A percentile compares a stretch with the other conserved stretches of the same genome.
phyloP scores from a whole-genome alignment of 2,329 filamentous ascomycete genomes.

The Claviceps capensis region DNA sequence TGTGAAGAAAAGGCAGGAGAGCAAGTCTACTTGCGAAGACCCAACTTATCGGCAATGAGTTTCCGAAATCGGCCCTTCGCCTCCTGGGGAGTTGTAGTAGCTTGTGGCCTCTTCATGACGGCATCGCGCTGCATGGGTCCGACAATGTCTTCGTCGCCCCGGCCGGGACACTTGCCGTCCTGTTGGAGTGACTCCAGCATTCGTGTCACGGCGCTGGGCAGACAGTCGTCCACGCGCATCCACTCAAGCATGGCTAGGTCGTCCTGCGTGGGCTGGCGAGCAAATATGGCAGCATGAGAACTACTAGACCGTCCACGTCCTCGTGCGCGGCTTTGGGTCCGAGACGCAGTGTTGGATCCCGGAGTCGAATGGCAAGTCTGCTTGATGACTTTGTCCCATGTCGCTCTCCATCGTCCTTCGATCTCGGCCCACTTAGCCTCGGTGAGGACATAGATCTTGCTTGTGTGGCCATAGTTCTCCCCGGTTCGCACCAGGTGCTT shows the following conservation, averaged over 20 bases:
- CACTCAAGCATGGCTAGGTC: conserved; percentile 29
- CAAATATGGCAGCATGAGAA: conserved; percentile 25
- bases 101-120: conserved; percentile 33
- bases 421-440: conserved; percentile 80
- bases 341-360: conserved; percentile 15
- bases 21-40: conserved; percentile 9
- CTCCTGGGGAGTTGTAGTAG: conserved; percentile 20
- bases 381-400: conserved; percentile 51
- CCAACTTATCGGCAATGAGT: conserved; percentile 32
- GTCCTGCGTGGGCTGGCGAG: conserved; percentile 19
- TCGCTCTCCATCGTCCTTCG: conserved; percentile 58
- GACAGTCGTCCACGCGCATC: conserved; percentile 36
- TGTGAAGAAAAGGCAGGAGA: neutral
- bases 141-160: conserved; percentile 85
- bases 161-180: conserved; percentile 73
- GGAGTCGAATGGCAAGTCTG: conserved; percentile 25
- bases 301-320: conserved; percentile 24
- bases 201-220: conserved; percentile 52
- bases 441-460: conserved; percentile 74
- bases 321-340: conserved; percentile 27
- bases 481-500: conserved; percentile 79
- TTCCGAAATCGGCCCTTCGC: conserved; percentile 35
- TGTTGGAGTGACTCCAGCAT: conserved; percentile 55
- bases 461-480: conserved; percentile 82
- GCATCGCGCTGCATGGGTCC: conserved; percentile 68